Evolutionary conservation across 352 stramenopile species (phyloP), one percentile per base, ranked within the genome.

Genomic region (Globisporangium apiculatum): DNA sequence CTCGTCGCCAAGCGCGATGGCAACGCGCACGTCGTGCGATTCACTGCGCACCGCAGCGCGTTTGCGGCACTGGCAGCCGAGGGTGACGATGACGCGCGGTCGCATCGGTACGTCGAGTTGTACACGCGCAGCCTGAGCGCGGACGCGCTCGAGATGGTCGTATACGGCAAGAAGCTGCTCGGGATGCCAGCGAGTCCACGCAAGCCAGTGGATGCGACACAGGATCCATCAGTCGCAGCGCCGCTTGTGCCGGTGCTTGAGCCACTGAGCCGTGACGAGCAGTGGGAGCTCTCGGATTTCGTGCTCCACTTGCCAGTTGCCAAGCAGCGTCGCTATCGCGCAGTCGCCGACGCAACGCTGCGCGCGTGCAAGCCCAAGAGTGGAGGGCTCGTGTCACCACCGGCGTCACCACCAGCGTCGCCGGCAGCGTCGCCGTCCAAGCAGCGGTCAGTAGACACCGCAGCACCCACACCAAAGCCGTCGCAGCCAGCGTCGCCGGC

Each of bases 201-300:
- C 14, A 60, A 59, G 1, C 65, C 42, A 38, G 10, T 40, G 10
- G 12, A 52, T 56, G 40, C 24, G 24, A 31, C 24, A 31, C 24
- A 31, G 24, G 24, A 31, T 31, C 50, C 35, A 12, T 35, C n/a
- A 4, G 7, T 42, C n/a, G 14, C 18, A 5, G 15, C 10, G 7
- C 1, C 17, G 11, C 57, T 60, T 14, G 53, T 85, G 38, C 67
- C 73, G 1, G 53, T 48, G 9, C 66, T 69, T 12, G 54, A 57
- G 35, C 72, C 72, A 1, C 53, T 92, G 5, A 78, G 53, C 1
- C 64, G 69, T 17, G 57, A 64, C 41, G 79, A 92, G 58, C 55
- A 68, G 7, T 89, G 79, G 77, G 71, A 85, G 62, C 61, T 89
- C 11, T 92, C 82, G 0, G 82, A 92, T 51, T 66, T 88, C 5